These are phyloP conservation scores for Lactarius sanguifluus DNA, from an alignment of 768 basidiomycete genomes.

Conservation along the genomic window DNA sequence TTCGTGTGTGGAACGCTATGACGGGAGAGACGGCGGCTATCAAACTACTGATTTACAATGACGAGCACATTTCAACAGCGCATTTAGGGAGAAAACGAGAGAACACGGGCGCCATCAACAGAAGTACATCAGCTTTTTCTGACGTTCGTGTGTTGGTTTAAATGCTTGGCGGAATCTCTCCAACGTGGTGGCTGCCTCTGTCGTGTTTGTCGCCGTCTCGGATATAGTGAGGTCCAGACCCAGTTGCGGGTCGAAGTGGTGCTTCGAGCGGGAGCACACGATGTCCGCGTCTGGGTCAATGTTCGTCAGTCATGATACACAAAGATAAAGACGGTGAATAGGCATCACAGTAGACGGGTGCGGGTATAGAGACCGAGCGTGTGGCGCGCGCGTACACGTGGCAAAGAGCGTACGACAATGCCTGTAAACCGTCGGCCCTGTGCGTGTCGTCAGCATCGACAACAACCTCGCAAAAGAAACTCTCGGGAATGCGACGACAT, in stretches of 20 bases:
- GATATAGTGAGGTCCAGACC: slow-evolving; percentile 59
- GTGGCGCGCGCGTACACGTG: slow-evolving; percentile 82
- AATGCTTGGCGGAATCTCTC: slow-evolving; percentile 49
- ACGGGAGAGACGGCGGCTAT: not conserved
- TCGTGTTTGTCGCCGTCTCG: slow-evolving; percentile 43
- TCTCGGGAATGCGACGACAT: slow-evolving; percentile 27
- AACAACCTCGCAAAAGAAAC: not conserved
- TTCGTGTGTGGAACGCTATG: no score
- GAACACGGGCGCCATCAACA: slow-evolving; percentile 31
- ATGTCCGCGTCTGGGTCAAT: slow-evolving; percentile 65
- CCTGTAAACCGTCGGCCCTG: slow-evolving; percentile 68
- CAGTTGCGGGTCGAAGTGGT: slow-evolving; percentile 69
- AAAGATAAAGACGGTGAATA: not conserved
- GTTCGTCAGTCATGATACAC: not conserved
- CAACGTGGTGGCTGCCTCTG: slow-evolving; percentile 43
- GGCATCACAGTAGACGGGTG: slow-evolving; percentile 76
- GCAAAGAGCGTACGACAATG: slow-evolving; percentile 70
- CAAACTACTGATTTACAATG: not conserved
- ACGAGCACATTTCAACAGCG: not conserved
- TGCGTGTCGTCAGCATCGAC: slow-evolving; percentile 18
- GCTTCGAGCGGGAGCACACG: slow-evolving; percentile 73
- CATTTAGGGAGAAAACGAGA: not conserved
- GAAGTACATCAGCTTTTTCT: slow-evolving; percentile 43
- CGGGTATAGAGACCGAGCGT: slow-evolving; percentile 79
- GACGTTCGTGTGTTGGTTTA: slow-evolving; percentile 54